A percentile compares a stretch with the other conserved stretches of the same genome.
These are phyloP conservation scores for Phaeotremella fagi DNA, from an alignment of 768 basidiomycete genomes.

Conservation along the genomic window DNA sequence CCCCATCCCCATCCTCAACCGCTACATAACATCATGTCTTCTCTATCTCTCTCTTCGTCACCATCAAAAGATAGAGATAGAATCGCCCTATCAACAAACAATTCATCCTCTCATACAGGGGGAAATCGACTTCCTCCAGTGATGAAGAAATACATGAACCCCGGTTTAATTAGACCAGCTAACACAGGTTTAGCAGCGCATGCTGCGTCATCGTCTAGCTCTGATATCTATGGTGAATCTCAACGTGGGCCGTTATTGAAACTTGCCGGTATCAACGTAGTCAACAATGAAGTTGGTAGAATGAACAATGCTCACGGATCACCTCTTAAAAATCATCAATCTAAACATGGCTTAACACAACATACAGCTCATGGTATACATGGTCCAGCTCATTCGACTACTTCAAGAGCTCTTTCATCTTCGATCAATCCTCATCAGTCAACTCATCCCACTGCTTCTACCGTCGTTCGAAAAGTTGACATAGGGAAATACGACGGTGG, in stretches of 20 bases:
- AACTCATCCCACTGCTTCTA: conserved; percentile 5
- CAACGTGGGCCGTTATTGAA: conserved; percentile 40
- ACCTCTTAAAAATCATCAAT: conserved; percentile 9
- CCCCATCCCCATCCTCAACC: conserved; percentile 6
- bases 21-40: conserved; percentile 18
- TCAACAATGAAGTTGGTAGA: background rate
- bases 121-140: conserved; percentile 35
- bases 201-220: conserved; percentile 3
- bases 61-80: conserved; percentile 11
- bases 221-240: conserved; percentile 13
- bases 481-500: conserved; percentile 93
- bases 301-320: background rate
- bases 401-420: conserved; percentile 28
- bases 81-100: background rate
- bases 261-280: conserved; percentile 43
- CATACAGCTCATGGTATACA: conserved; percentile 48
- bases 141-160: conserved; percentile 45
- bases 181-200: conserved; percentile 28
- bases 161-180: conserved; percentile 33
- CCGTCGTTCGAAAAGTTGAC: conserved; percentile 8
- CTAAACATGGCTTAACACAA: conserved; percentile 18
- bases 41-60: conserved; percentile 16
- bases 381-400: conserved; percentile 48
- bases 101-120: background rate
- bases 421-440: conserved; percentile 16